Base-by-base conservation (phyloP, 148 eudicot genomes). In the Limonium bicolor region DNA sequence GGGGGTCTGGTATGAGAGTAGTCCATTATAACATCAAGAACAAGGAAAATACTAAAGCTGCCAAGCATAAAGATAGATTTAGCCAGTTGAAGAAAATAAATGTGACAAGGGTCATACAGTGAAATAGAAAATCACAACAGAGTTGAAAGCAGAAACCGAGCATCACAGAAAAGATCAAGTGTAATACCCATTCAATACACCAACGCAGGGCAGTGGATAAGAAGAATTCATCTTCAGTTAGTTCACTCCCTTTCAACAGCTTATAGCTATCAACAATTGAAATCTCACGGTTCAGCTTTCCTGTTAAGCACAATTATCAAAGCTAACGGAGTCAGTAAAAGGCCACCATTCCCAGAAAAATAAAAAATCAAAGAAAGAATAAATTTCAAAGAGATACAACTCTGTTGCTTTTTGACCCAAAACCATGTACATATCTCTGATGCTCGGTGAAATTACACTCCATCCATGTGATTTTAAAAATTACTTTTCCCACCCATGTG, bases 181-280 rank as follows among this genome's bases (percentile, higher is more conserved):
- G 11, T 14, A 35, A 59, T 81, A 86, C 96, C 96, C 96, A 86
- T 69, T 86, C 96, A 62, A 86, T 69, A 60, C 88, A 86, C 96
- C 96, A 86, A 30, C 96, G 94, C 20, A 86, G 96, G 22, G 88
- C 72, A 43, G 71, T 62, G 23, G 96, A 72, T 36, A 64, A 88
- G 65, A 86, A 82, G 17, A 78, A 39, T 65, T 86, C 96, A 18
- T 82, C 88, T 34, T 78, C 73, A 11, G 67, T 68, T 33, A 78
- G 59, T 32, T 76, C 85, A 40, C 62, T 36, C 59, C 80, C 93
- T 52, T 75, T 67, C 30, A 86, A 70, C 63, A 86, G 59, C 62
- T 63, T 66, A 61, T 76, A 82, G 77, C 94, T 82, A 61, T 86
- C 88, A 51, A 82, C 59, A 39, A 86, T 94, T 32, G 94, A 82